Conservation (phyloP, 768 basidiomycete species). For the Tubosaeta brunneosetosa region DNA sequence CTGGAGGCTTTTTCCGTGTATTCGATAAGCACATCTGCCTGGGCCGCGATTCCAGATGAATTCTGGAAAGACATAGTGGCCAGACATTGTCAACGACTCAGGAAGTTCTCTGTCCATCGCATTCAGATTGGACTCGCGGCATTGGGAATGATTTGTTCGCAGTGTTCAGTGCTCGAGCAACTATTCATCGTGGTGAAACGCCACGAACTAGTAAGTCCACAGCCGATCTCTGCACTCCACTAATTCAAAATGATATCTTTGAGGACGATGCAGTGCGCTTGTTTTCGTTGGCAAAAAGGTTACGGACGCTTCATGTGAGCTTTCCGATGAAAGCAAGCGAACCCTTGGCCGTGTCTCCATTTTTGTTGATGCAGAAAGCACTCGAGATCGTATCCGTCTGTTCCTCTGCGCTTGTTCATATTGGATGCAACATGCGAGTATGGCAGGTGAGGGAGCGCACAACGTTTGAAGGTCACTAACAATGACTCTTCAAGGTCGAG, state of each 20-base stretch:
- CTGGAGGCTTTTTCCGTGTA: slow-evolving; percentile 63
- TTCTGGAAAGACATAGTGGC: slow-evolving; percentile 51
- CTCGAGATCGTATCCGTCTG: slow-evolving; percentile 47
- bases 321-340: slow-evolving; percentile 31
- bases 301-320: slow-evolving; percentile 62
- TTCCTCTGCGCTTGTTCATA: slow-evolving; percentile 47
- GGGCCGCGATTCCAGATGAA: slow-evolving; percentile 37
- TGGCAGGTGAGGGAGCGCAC: slow-evolving; percentile 52
- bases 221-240: background rate
- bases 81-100: slow-evolving; percentile 48
- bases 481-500: slow-evolving; percentile 38
- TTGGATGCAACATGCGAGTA: slow-evolving; percentile 66
- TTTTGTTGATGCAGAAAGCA: slow-evolving; percentile 32
- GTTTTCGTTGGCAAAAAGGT: slow-evolving; percentile 41
- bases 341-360: slow-evolving; percentile 11
- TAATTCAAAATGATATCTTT: background rate
- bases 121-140: slow-evolving; percentile 50
- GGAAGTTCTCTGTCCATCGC: slow-evolving; percentile 58
- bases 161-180: slow-evolving; percentile 53
- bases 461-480: background rate
- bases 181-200: slow-evolving; percentile 58
- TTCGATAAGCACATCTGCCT: slow-evolving; percentile 39
- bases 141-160: slow-evolving; percentile 49
- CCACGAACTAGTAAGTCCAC: slow-evolving; percentile 38
- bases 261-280: slow-evolving; percentile 24